phyloP scores from a whole-genome alignment of 2,329 filamentous ascomycete genomes.

The Didymella glomerata region DNA sequence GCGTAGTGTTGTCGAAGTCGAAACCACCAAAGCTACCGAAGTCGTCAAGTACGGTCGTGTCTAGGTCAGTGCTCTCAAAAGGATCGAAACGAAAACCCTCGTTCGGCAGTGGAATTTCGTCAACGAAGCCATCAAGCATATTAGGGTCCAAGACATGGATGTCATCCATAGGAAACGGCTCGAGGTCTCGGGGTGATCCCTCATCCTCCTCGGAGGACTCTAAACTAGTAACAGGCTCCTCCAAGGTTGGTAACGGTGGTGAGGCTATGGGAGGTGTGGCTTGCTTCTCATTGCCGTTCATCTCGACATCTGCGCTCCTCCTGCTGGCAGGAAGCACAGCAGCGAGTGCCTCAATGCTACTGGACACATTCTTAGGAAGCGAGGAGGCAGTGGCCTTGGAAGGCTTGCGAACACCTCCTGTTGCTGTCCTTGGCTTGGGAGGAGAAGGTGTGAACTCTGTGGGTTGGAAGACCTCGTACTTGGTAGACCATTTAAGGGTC shows the following conservation, averaged over 20 bases:
- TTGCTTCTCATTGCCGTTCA: slow-evolving; percentile 25
- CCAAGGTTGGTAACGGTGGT: slow-evolving; percentile 26
- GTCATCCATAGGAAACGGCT: slow-evolving; percentile 39
- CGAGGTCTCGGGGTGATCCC: slow-evolving; percentile 35
- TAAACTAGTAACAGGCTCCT: slow-evolving; percentile 28
- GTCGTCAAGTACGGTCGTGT: slow-evolving; percentile 18
- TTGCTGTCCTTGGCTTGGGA: slow-evolving; percentile 25
- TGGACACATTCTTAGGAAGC: slow-evolving; percentile 44
- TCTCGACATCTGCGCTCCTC: slow-evolving; percentile 29
- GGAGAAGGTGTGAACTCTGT: slow-evolving; percentile 34
- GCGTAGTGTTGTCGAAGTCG: slow-evolving; percentile 33
- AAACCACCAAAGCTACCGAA: slow-evolving; percentile 30
- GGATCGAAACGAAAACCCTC: slow-evolving; percentile 39
- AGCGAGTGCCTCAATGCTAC: slow-evolving; percentile 48
- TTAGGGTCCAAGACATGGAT: slow-evolving; percentile 35
- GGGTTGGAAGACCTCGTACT: slow-evolving; percentile 57
- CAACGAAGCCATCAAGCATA: slow-evolving; percentile 37
- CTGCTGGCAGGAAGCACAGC: slow-evolving; percentile 46
- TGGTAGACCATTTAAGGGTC: slow-evolving; percentile 59
- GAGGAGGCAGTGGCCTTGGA: slow-evolving; percentile 22
- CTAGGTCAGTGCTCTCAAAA: slow-evolving; percentile 42
- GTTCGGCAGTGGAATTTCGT: slow-evolving; percentile 32
- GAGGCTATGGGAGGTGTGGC: slow-evolving; percentile 31
- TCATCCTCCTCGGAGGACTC: slow-evolving; percentile 41
- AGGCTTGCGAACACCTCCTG: slow-evolving; percentile 19